Conservation (phyloP, 345 rosid genomes). For the Citrus inodora region DNA sequence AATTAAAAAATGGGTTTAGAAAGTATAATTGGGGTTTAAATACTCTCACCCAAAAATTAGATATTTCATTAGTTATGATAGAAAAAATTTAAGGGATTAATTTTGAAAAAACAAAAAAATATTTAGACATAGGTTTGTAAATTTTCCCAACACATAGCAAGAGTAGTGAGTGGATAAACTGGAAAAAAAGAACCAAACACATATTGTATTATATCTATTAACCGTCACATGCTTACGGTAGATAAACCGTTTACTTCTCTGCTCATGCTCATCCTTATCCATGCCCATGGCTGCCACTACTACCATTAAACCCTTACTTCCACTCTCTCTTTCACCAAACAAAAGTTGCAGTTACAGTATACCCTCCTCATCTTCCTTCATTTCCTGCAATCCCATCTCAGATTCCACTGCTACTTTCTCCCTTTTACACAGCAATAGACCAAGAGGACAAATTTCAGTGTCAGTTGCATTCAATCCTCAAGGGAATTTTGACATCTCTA, state of each 20-base stretch:
- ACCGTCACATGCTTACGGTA: background rate
- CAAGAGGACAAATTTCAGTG: conserved; percentile 31
- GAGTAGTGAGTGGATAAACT: background rate
- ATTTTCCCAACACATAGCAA: too few relatives aligned
- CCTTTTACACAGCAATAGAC: conserved; percentile 7
- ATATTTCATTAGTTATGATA: too few relatives aligned
- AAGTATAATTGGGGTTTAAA: too few relatives aligned
- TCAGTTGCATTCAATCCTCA: conserved; percentile 84
- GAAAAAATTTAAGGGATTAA: too few relatives aligned
- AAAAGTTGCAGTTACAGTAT: background rate
- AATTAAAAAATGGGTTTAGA: too few relatives aligned
- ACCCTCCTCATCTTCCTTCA: conserved; percentile 24
- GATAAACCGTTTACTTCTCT: background rate
- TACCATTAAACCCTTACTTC: conserved; percentile 30
- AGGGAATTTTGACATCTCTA: conserved; percentile 73
- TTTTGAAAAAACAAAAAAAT: too few relatives aligned
- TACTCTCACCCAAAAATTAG: too few relatives aligned
- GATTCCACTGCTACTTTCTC: conserved; percentile 7
- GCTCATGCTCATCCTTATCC: too few relatives aligned
- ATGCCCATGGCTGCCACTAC: conserved; percentile 26
- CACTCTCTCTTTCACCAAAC: conserved; percentile 27
- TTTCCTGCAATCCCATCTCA: conserved; percentile 35
- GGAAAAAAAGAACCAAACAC: background rate
- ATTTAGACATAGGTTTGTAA: too few relatives aligned
- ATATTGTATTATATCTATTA: too few relatives aligned